Base-by-base conservation (phyloP, 768 basidiomycete species). In the Thelephora aurantiotincta region DNA sequence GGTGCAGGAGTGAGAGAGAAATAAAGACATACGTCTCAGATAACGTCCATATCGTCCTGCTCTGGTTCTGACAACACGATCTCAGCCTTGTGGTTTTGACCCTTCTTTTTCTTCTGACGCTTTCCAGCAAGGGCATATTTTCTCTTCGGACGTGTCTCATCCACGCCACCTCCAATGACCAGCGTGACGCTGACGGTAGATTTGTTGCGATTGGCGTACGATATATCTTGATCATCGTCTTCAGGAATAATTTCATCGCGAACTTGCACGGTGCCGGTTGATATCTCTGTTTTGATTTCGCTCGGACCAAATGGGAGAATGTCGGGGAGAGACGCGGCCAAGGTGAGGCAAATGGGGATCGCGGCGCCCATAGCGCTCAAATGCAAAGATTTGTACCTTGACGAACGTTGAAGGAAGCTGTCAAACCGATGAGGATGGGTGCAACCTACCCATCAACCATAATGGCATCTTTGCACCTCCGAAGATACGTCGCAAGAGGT, bases 341-440 rank as follows among this genome's bases (percentile, higher is more conserved):
- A 69, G 43, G 77, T 77, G 23, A 83, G 63, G 19, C 89, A 75
- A 55, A 80, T 80, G 2, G 90, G 88, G 49, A 93, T 91, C 1
- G 91, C 88, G 4, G 90, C 90, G 20, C 88, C 90, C 78, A 92
- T 82, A 5, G 86, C 90, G 50, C 74, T 77, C 38, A 93, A 62
- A 60, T 80, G 75, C 30, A 93, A 62, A 4, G 74, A 78, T 52
- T 82, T 82, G 57, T 85, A 80, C 33, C 85, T 88, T 54, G 11
- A 9, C 35, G 13, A 7, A 9, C 22, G 7, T 43, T 11, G 22
- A 9, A 6, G n/a, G n/a, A 44, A 5, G 41, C 4, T 30, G 9
- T 9, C 26, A 30, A 30, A 9, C 4, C 43, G 18, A 47, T 19
- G 45, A 7, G 34, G 41, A 30, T 18, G 22, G 37, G 38, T 14